A percentile compares a stretch with the other conserved stretches of the same genome.
These are phyloP conservation scores for Mycena metata DNA, from an alignment of 768 basidiomycete species.

Conservation along the genomic window DNA sequence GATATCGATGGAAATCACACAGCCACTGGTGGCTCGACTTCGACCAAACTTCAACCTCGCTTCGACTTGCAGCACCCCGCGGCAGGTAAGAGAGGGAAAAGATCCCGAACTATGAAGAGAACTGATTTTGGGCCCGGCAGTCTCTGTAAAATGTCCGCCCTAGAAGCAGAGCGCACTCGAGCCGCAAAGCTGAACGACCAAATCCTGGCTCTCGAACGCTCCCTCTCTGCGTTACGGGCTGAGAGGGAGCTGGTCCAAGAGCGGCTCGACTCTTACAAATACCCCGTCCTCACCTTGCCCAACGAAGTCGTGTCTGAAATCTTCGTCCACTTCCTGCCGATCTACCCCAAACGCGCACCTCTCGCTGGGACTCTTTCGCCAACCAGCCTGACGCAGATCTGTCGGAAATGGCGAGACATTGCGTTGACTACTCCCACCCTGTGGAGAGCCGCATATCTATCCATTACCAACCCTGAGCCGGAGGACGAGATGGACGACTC, in stretches of 20 bases:
- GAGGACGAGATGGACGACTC: no score
- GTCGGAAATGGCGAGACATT: slow-evolving; percentile 6
- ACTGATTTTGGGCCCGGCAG: no score
- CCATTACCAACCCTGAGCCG: background rate
- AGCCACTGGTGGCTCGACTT: no score
- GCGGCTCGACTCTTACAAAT: slow-evolving; percentile 8
- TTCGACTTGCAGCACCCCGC: no score
- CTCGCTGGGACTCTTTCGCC: background rate
- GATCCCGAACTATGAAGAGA: no score
- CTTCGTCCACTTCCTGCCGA: slow-evolving; percentile 8
- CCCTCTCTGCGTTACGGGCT: background rate
- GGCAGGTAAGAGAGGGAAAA: no score
- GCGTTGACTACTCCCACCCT: slow-evolving; percentile 8
- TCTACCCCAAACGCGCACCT: slow-evolving; percentile 4
- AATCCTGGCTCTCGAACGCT: background rate
- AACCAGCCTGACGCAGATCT: background rate
- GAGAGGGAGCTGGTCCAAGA: background rate
- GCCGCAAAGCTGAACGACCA: background rate
- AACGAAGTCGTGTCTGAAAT: slow-evolving; percentile 22
- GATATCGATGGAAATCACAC: no score
- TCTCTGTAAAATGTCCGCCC: background rate
- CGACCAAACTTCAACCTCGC: no score
- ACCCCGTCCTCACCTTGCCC: slow-evolving; percentile 15
- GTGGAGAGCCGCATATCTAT: background rate
- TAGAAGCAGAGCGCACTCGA: background rate